Evolutionary conservation across 345 rosid genomes (phyloP).

Genomic region (Eucalyptus polyanthemos): DNA sequence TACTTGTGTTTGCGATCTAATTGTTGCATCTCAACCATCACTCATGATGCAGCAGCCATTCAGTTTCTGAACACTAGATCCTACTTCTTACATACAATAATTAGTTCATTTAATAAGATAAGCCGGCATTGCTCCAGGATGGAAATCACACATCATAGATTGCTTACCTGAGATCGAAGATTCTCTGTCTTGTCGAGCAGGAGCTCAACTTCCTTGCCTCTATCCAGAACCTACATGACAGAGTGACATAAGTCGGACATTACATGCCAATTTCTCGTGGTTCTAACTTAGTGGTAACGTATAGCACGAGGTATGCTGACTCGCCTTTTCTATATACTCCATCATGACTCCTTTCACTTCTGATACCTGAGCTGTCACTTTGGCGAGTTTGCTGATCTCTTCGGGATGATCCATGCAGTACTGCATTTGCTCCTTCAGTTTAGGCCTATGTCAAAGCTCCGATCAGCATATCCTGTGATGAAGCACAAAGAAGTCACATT

Average conservation of each 20-base stretch:
- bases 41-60: not conserved
- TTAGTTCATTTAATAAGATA: not conserved
- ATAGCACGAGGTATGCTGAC: not conserved
- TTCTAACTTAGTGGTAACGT: not conserved
- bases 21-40: too few relatives aligned
- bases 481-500: not conserved
- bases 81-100: not conserved
- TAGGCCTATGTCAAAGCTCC: constrained; percentile 5
- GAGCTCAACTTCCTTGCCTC: constrained; percentile 27
- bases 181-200: constrained; percentile 31
- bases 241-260: not conserved
- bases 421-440: constrained; percentile 41
- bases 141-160: not conserved
- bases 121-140: not conserved
- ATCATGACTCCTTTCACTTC: constrained; percentile 50
- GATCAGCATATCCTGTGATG: not conserved
- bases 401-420: constrained; percentile 3
- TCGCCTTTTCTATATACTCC: constrained; percentile 44
- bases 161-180: constrained; percentile 23
- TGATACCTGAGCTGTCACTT: constrained; percentile 46
- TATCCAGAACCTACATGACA: constrained; percentile 17
- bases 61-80: not conserved
- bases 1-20: too few relatives aligned
- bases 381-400: constrained; percentile 40
- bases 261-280: not conserved